Conservation (phyloP, 768 basidiomycete genomes). For the Tephrocybe rancida region DNA sequence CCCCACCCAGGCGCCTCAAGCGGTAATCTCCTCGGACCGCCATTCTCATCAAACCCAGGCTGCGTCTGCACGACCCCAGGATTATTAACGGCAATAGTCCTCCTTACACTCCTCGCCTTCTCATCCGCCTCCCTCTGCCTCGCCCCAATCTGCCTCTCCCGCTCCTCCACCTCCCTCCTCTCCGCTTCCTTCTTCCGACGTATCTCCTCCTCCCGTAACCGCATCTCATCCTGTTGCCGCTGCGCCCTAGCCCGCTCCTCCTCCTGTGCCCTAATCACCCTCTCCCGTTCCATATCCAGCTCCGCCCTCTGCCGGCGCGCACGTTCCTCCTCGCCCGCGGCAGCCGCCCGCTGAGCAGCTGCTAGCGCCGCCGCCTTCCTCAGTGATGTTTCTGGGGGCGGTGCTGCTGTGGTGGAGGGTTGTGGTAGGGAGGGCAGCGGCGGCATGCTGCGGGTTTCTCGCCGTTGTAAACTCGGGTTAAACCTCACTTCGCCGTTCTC, state of each 20-base stretch:
- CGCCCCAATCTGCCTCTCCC: slow-evolving; percentile 58
- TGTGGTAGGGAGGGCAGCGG: not conserved
- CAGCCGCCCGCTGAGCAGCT: slow-evolving; percentile 24
- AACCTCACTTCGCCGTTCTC: too few relatives aligned
- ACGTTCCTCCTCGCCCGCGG: slow-evolving; percentile 7
- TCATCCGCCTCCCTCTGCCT: slow-evolving; percentile 65
- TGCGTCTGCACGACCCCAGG: slow-evolving; percentile 9
- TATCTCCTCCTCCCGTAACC: slow-evolving; percentile 50
- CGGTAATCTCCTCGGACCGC: too few relatives aligned
- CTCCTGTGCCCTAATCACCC: slow-evolving; percentile 11
- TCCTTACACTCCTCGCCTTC: slow-evolving; percentile 46
- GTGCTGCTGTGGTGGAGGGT: slow-evolving; percentile 32
- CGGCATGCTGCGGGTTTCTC: not conserved
- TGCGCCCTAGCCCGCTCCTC: slow-evolving; percentile 24
- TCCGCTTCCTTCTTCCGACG: slow-evolving; percentile 37
- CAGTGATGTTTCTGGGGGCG: slow-evolving; percentile 18
- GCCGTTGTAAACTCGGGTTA: not conserved
- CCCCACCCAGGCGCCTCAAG: slow-evolving; percentile 19
- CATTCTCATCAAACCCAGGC: slow-evolving; percentile 31
- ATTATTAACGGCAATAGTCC: slow-evolving; percentile 30
- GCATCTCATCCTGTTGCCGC: slow-evolving; percentile 45
- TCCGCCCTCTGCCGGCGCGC: slow-evolving; percentile 35
- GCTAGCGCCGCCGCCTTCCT: slow-evolving; percentile 25
- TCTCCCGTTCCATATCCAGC: slow-evolving; percentile 29
- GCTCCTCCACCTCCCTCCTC: slow-evolving; percentile 55